A percentile compares a stretch with the other conserved stretches of the same genome.
phyloP scores from a whole-genome alignment of 176 grass and related monocot species.

The Tillandsia fasciculata region DNA sequence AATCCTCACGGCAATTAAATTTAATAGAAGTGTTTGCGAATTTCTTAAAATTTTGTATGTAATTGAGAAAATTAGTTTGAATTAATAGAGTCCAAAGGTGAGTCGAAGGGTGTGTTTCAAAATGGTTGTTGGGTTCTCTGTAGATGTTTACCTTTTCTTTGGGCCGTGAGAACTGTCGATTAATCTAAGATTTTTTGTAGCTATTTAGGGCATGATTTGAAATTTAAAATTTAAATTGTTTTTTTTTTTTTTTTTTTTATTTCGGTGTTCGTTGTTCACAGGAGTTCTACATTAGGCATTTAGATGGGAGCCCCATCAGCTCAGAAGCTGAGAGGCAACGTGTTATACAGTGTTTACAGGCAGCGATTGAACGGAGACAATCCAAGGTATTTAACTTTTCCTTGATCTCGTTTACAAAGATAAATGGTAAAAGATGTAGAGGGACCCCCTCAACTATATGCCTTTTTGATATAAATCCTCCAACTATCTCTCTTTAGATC shows the following conservation, averaged over 20 bases:
- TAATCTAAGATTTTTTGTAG: neutral
- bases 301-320: constrained; percentile 65
- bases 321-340: constrained; percentile 70
- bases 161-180: no score
- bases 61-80: no score
- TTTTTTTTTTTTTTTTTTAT: constrained; percentile 17
- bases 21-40: no score
- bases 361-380: constrained; percentile 68
- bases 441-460: no score
- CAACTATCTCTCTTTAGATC: no score
- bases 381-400: constrained; percentile 44
- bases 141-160: constrained; percentile 1
- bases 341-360: constrained; percentile 69
- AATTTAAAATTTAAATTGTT: neutral
- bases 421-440: no score
- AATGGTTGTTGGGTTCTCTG: neutral
- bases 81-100: no score
- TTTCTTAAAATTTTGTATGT: no score
- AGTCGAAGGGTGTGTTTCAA: no score
- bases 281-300: constrained; percentile 67
- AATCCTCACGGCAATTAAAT: no score
- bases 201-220: constrained; percentile 7
- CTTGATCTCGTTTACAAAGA: no score
- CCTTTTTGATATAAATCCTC: no score
- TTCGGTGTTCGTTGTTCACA: constrained; percentile 9